A percentile compares a stretch with the other conserved stretches of the same genome.
These are phyloP conservation scores for Mortierella sp. DNA, from an alignment of 371 early-diverging fungal species.

Conservation along the genomic window DNA sequence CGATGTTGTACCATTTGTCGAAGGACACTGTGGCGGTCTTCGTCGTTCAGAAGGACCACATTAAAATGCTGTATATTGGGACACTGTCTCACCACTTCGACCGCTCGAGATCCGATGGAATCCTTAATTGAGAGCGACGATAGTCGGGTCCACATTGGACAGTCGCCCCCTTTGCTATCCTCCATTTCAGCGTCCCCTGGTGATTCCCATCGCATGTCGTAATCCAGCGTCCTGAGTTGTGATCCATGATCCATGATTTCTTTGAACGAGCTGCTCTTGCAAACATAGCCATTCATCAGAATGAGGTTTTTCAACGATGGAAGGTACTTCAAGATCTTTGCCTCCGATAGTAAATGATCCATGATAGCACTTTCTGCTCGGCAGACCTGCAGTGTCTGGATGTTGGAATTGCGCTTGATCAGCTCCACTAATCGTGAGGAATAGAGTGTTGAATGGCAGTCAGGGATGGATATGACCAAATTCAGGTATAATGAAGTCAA, in stretches of 20 bases:
- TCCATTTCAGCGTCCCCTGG: neutral
- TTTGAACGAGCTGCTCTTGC: neutral
- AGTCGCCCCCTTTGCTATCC: neutral
- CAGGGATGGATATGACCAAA: neutral
- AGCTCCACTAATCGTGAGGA: neutral
- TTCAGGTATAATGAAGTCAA: neutral
- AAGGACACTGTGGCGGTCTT: neutral
- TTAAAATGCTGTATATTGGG: neutral
- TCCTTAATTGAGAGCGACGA: neutral
- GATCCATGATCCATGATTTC: neutral
- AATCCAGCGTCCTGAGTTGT: neutral
- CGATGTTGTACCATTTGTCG: neutral
- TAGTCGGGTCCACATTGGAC: neutral
- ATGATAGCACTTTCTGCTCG: neutral
- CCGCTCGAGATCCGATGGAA: neutral
- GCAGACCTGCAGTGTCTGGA: neutral
- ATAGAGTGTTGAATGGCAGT: neutral
- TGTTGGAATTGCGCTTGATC: neutral
- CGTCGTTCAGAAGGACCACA: neutral
- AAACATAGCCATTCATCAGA: neutral
- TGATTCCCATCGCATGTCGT: neutral
- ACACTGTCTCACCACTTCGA: neutral
- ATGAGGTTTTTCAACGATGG: neutral
- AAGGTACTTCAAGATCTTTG: neutral
- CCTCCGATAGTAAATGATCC: neutral